Evolutionary conservation across 1,284 basidiomycete species (phyloP).

Genomic region (Phylloporus sp.): DNA sequence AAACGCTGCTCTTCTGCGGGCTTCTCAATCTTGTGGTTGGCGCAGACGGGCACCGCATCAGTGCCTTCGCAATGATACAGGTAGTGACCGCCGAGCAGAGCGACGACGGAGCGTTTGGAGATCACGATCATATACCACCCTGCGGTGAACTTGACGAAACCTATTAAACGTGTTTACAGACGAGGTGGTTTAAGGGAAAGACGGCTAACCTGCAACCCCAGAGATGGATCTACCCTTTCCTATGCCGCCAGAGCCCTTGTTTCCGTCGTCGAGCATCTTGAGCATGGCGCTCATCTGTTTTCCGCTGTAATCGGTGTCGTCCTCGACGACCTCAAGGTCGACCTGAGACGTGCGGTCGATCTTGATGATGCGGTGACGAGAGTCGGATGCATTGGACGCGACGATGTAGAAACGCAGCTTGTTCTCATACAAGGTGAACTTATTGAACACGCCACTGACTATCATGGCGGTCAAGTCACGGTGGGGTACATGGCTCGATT

Average conservation of each 20-base stretch:
- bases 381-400: constrained; percentile 83
- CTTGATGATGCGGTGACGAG: constrained; percentile 88
- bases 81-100: constrained; percentile 95
- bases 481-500: constrained; percentile 1
- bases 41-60: constrained; percentile 77
- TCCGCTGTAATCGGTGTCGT: constrained; percentile 85
- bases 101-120: constrained; percentile 90
- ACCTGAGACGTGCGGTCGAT: constrained; percentile 84
- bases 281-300: constrained; percentile 90
- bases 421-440: constrained; percentile 92
- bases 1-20: constrained; percentile 84
- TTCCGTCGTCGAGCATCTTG: constrained; percentile 95
- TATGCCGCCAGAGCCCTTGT: constrained; percentile 85
- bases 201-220: constrained; percentile 65
- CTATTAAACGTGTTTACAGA: constrained; percentile 37
- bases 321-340: constrained; percentile 80
- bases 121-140: constrained; percentile 94
- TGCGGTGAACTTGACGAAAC: constrained; percentile 89
- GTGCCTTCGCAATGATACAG: constrained; percentile 97
- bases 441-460: constrained; percentile 60
- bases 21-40: constrained; percentile 80
- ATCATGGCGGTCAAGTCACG: not conserved
- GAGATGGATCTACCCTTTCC: constrained; percentile 84
- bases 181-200: not conserved
- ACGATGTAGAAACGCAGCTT: constrained; percentile 87